Conservation (phyloP, 768 basidiomycete genomes). For the Lentinula raphanica region DNA sequence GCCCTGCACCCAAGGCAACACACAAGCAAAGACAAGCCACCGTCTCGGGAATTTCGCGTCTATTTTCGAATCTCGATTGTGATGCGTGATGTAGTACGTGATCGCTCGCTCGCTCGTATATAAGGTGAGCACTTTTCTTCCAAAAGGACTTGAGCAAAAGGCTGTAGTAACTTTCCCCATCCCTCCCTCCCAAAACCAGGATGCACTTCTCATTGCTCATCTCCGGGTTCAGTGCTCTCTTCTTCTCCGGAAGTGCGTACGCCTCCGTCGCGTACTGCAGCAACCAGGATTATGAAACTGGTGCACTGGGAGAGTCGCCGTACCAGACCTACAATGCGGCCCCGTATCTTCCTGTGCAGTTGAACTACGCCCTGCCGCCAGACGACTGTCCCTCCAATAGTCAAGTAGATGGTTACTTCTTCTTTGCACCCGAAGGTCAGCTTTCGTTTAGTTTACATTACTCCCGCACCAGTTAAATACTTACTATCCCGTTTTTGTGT, state of each 20-base stretch:
- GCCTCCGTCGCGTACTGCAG: not conserved
- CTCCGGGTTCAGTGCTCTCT: not conserved
- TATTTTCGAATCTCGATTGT: no score
- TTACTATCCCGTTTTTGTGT: no score
- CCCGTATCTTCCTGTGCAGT: not conserved
- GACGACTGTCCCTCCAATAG: not conserved
- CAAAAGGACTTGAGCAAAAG: not conserved
- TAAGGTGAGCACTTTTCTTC: not conserved
- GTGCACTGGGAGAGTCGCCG: not conserved
- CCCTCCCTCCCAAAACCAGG: not conserved
- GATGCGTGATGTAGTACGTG: no score
- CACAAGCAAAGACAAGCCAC: no score
- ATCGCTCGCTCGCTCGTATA: not conserved
- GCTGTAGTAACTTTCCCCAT: not conserved
- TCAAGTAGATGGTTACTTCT: not conserved
- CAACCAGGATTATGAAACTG: not conserved
- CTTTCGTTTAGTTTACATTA: no score
- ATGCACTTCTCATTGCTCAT: not conserved
- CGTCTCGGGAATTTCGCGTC: no score
- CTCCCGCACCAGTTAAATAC: no score
- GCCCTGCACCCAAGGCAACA: no score
- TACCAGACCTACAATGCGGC: not conserved
- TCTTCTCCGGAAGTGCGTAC: not conserved
- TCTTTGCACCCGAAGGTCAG: not conserved
- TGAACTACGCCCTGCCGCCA: conserved; percentile 1